Evolutionary conservation across 1,284 basidiomycete genomes (phyloP), one percentile per base, ranked within the genome.

Genomic region (Pholiota adiposa): DNA sequence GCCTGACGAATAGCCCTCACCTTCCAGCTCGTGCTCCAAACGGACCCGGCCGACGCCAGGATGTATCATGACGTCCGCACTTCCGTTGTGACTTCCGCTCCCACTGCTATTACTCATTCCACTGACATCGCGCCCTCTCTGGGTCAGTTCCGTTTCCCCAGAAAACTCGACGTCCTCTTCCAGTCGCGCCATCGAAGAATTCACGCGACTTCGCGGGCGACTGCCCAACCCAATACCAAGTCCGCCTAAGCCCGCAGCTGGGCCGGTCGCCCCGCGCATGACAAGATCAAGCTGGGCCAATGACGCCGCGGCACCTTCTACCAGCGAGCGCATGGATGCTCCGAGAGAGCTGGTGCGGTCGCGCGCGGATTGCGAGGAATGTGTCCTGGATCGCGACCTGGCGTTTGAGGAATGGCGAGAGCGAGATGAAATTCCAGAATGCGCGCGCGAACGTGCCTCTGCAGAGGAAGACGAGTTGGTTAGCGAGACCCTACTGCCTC

Each of bases 231-330:
- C 58, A 19, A 59, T 40, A 12, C 58, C 61, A 27, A 61, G 54
- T 5, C 51, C 55, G 14, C 65, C 61, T 3, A 65, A 54, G 9
- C 68, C 63, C 18, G 59, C 63, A 4, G 62, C 60, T n/a, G 63
- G 61, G 0, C 67, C 67, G 14, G 65, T 68, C 14, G 67, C 64
- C 19, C 61, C 70, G 23, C 67, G 65, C 62, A 68, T 66, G 54
- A 87, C 84, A 9, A 86, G 74, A 27, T 88, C 86, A 52, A 89
- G 66, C 31, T 85, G 86, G 1, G 85, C 86, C 25, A 81, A 76
- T 12, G 86, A 87, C 0, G 86, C 86, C 3, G 82, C 81, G n/a
- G 89, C 76, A 54, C 80, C 81, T 54, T 88, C 86, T 58, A 90
- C 82, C 56, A 90, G 67, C 6, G 83, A 82, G 31, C 87, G 80